Evolutionary conservation across 2,329 filamentous ascomycete genomes (phyloP), one percentile per base, ranked within the genome.

Genomic region (Talaromyces sp.): DNA sequence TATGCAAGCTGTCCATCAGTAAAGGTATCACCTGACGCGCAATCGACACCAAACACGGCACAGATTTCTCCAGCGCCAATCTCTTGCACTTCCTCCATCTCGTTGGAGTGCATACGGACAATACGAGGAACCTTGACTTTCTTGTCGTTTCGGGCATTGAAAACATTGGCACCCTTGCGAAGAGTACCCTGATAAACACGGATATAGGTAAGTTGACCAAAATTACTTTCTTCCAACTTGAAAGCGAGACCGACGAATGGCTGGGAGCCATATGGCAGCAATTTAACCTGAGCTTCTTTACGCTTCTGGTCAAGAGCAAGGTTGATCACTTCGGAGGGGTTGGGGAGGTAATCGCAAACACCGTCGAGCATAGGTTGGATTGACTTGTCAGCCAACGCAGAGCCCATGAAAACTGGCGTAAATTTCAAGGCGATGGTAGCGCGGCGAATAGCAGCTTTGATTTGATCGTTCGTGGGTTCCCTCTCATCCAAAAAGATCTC

Each of bases 151-250:
- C 93, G 89, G 9, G 93, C 93, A 80, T 98, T 99, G 86, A 90
- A 97, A 63, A 99, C 88, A 76, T 93, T 92, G 74, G 90, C 86
- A 59, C 93, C 92, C 85, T 97, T 98, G 77, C 84, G 90, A 67
- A 99, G 83, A 25, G 89, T 89, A 71, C 95, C 95, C 80, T 99
- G 95, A 82, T 99, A 99, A 65, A 99, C 95, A 71, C 95, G 92
- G 69, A 99, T 96, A 78, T 99, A 99, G 63, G 95, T 99, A 75
- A 99, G 86, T 80, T 99, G 95, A 50, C 95, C 95, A 73, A 96
- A 99, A 78, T 96, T 97, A 81, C 94, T 96, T 81, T 99, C 95
- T 84, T 99, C 95, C 25, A 99, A 88, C 85, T 99, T 99, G 85
- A 99, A 99, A 10, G 95, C 95, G 68, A 99, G 85, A 59, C 95